Percentiles rank a stretch among this genome's conserved stretches.
phyloP scores from a whole-genome alignment of 768 basidiomycete genomes.

The Pulveroboletus frians region DNA sequence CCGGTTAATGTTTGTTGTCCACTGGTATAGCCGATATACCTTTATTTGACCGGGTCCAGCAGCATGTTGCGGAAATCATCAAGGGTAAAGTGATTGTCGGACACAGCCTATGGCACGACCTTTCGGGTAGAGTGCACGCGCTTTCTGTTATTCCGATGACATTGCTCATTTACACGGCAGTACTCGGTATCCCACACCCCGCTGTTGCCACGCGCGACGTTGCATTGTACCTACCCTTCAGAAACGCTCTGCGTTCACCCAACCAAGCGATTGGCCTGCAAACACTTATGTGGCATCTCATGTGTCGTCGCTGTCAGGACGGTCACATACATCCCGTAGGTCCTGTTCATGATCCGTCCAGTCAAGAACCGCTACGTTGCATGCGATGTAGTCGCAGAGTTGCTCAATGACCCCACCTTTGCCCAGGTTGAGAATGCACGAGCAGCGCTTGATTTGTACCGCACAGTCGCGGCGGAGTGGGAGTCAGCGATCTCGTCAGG shows the following conservation, averaged over 20 bases:
- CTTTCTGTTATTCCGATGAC: background rate
- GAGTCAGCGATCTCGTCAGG: constrained; percentile 53
- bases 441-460: constrained; percentile 47
- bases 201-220: constrained; percentile 77
- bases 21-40: constrained; percentile 33
- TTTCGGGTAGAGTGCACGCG: constrained; percentile 50
- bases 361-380: background rate
- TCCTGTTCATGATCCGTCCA: constrained; percentile 11
- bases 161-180: constrained; percentile 34
- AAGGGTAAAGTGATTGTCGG: constrained; percentile 71
- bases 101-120: constrained; percentile 75
- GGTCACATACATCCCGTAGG: constrained; percentile 68
- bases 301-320: constrained; percentile 74
- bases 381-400: background rate
- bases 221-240: constrained; percentile 75
- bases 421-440: constrained; percentile 73
- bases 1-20: background rate
- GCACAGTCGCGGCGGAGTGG: constrained; percentile 60
- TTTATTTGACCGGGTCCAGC: constrained; percentile 62
- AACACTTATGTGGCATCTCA: constrained; percentile 77
- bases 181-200: constrained; percentile 75
- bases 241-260: constrained; percentile 60
- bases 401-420: constrained; percentile 11
- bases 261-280: constrained; percentile 69
- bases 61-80: constrained; percentile 57